A percentile compares a stretch with the other conserved stretches of the same genome.
phyloP scores from a whole-genome alignment of 495 filamentous ascomycete genomes.

The Pyronema omphalodes region DNA sequence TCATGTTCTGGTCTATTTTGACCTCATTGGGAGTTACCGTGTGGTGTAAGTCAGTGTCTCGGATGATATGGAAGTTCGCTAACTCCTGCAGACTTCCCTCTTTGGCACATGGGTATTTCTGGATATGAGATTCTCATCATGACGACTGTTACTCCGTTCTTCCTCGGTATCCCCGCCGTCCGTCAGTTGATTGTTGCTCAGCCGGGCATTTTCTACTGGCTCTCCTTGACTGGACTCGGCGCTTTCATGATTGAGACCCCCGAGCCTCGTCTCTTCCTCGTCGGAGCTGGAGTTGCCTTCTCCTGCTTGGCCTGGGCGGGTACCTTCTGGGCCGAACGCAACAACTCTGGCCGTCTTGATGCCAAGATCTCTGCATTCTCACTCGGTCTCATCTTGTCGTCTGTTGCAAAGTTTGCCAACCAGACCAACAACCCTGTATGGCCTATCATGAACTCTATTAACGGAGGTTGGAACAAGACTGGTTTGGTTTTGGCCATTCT shows the following conservation, averaged over 20 bases:
- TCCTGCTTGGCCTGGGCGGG: slow-evolving; percentile 67
- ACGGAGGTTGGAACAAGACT: slow-evolving; percentile 83
- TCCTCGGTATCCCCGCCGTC: slow-evolving; percentile 55
- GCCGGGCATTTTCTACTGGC: slow-evolving; percentile 47
- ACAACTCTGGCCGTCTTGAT: slow-evolving; percentile 58
- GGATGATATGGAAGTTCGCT: slow-evolving; percentile 12
- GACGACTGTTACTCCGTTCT: slow-evolving; percentile 59
- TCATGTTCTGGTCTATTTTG: slow-evolving; percentile 86
- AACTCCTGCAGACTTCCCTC: slow-evolving; percentile 54
- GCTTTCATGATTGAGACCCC: slow-evolving; percentile 61
- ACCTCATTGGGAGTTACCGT: slow-evolving; percentile 74
- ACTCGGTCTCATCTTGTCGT: slow-evolving; percentile 67
- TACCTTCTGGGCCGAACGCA: slow-evolving; percentile 57
- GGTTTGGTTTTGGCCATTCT: slow-evolving; percentile 60
- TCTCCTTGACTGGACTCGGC: slow-evolving; percentile 60
- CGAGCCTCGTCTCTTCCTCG: slow-evolving; percentile 57
- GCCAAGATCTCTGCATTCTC: slow-evolving; percentile 60
- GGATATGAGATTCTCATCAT: slow-evolving; percentile 85
- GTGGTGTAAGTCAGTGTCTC: slow-evolving; percentile 54
- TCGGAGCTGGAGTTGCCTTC: slow-evolving; percentile 59
- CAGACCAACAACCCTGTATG: slow-evolving; percentile 95
- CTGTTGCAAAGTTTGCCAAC: slow-evolving; percentile 81
- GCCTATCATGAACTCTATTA: slow-evolving; percentile 74
- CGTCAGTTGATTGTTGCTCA: slow-evolving; percentile 50
- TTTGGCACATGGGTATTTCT: slow-evolving; percentile 99